Base-by-base conservation (phyloP, 108 stramenopile genomes). In the Nannochloropsis oceanica region DNA sequence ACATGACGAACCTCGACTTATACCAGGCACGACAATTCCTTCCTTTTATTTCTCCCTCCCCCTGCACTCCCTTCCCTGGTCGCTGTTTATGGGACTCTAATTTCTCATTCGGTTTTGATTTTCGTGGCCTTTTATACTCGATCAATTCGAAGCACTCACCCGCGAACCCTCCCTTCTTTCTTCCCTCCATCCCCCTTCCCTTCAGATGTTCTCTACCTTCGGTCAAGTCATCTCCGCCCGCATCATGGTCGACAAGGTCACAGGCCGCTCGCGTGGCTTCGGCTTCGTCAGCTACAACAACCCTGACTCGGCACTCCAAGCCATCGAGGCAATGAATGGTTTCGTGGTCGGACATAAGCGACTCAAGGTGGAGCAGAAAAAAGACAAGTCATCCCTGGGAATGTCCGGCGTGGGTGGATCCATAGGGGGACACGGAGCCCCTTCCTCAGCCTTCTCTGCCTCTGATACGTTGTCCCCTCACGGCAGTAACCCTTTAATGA, bases 221-320 rank as follows among this genome's bases (percentile, higher is more conserved):
- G 98, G 98, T 27, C 94, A 93, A 83, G 87, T 99, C 43, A 84
- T 98, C 84, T 95, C 94, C 89, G 97, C 95, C 5, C 92, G 96
- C 44, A 97, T 98, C 84, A 98, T 97, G 96, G 95, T 96, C 42
- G 97, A 98, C 87, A 95, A 93, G 85, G 93, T 92, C 43, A 97
- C 96, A 8, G 96, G 96, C 44, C 89, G 96, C 84, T 95, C 95
- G 86, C 92, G 95, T 43, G 97, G 97, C 59, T 99, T 96, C 91
- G 98, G 98, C 42, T 99, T 99, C 87, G 97, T 99, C 80, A 94
- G 94, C 44, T 99, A 94, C 87, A 96, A 96, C 85, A 92, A 84
- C 82, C 92, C 93, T 34, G 96, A 94, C 27, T 91, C 94, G 18
- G 97, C 98, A n/a, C 94, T 93, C 20, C 80, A 90, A n/a, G 97